Evolutionary conservation across 225 moss, liverwort and hornwort species (phyloP).

Genomic region (Polytrichum formosum): DNA sequence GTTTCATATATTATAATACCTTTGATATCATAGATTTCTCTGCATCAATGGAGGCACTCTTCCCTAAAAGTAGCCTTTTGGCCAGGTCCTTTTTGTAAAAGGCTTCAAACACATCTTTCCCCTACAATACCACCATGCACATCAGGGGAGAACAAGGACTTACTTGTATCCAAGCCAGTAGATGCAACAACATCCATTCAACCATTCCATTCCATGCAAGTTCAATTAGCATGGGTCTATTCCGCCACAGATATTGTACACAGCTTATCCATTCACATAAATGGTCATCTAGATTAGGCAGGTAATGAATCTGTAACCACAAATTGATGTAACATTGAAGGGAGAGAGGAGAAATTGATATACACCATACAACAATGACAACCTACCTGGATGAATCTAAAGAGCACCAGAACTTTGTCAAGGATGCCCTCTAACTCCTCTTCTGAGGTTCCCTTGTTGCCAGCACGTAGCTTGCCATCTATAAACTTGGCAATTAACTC

Average conservation of each 20-base stretch:
- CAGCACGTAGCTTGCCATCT: conserved; percentile 97
- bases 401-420: conserved; percentile 99
- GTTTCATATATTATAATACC: conserved; percentile 31
- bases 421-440: conserved; percentile 97
- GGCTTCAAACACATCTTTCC: conserved; percentile 98
- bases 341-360: too few relatives aligned
- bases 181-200: too few relatives aligned
- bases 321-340: too few relatives aligned
- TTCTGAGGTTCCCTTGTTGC: conserved; percentile 97
- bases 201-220: too few relatives aligned
- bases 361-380: conserved; percentile 2
- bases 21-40: conserved; percentile 99
- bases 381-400: conserved; percentile 93
- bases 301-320: too few relatives aligned
- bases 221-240: too few relatives aligned
- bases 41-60: conserved; percentile 99
- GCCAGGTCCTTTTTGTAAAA: conserved; percentile 98
- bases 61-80: conserved; percentile 92
- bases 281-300: too few relatives aligned
- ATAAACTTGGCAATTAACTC: conserved; percentile 98
- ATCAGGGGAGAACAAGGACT: background rate
- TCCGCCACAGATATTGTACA: too few relatives aligned
- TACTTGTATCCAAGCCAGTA: too few relatives aligned
- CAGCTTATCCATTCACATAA: too few relatives aligned
- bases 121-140: conserved; percentile 43